Percentiles rank a stretch among this genome's conserved stretches.
phyloP scores from a whole-genome alignment of 2,329 filamentous ascomycete species.

The Thermoascus crustaceus region DNA sequence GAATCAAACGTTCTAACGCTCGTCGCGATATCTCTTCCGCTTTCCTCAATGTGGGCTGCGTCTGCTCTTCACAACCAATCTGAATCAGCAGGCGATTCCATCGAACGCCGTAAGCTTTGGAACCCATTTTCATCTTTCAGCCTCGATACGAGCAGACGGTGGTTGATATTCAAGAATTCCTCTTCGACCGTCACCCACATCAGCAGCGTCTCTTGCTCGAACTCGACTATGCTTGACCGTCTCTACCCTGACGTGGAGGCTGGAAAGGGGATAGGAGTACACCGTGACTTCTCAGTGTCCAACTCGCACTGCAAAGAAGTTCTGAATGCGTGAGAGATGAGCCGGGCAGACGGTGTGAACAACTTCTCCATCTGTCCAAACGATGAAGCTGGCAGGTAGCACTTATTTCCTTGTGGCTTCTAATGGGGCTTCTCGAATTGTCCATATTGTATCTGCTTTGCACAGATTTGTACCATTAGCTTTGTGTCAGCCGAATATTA shows the following conservation, averaged over 20 bases:
- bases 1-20: conserved; percentile 49
- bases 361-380: no score
- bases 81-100: conserved; percentile 5
- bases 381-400: no score
- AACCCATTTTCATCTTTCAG: conserved; percentile 4
- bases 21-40: conserved; percentile 55
- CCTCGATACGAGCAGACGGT: not conserved
- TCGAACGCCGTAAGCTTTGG: conserved; percentile 1
- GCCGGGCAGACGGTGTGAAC: no score
- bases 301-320: not conserved
- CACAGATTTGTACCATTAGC: no score
- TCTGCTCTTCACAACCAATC: conserved; percentile 23
- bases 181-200: conserved; percentile 1
- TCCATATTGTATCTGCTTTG: no score
- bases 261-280: conserved; percentile 6
- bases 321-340: not conserved
- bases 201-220: conserved; percentile 3
- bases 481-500: no score
- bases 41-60: conserved; percentile 59
- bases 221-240: conserved; percentile 4
- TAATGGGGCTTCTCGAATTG: no score
- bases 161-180: conserved; percentile 4
- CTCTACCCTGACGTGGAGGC: conserved; percentile 11
- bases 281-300: conserved; percentile 11
- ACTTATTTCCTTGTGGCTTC: no score